These are phyloP conservation scores for Metarhizium guizhouense DNA, from an alignment of 2,329 filamentous ascomycete genomes.

Conservation along the genomic window DNA sequence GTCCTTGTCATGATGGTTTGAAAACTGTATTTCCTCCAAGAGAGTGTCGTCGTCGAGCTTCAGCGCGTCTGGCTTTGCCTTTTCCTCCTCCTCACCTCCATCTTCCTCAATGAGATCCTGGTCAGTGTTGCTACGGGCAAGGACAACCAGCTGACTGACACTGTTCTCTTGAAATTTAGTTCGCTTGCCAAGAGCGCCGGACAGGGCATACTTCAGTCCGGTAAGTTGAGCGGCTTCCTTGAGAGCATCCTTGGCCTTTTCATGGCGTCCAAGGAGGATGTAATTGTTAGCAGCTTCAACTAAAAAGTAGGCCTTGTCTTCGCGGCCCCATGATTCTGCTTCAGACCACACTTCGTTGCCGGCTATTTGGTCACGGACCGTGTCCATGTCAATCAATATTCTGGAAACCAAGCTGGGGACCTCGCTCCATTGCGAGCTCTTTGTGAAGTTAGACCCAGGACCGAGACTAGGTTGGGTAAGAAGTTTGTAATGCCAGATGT, in stretches of 20 bases:
- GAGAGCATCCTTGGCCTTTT: slow-evolving; percentile 63
- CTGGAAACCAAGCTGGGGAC: slow-evolving; percentile 45
- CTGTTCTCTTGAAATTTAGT: slow-evolving; percentile 73
- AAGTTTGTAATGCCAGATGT: slow-evolving; percentile 59
- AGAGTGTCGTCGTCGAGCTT: slow-evolving; percentile 88
- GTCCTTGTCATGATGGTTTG: slow-evolving; percentile 37
- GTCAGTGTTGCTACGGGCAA: slow-evolving; percentile 62
- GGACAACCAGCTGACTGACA: slow-evolving; percentile 80
- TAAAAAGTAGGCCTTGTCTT: slow-evolving; percentile 60
- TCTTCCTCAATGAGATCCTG: not conserved
- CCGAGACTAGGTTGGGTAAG: slow-evolving; percentile 48
- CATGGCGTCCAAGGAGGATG: slow-evolving; percentile 75
- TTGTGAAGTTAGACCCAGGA: slow-evolving; percentile 44
- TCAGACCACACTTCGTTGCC: slow-evolving; percentile 27
- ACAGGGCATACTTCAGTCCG: slow-evolving; percentile 73
- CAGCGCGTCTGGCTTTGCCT: slow-evolving; percentile 54
- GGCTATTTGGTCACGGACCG: slow-evolving; percentile 31
- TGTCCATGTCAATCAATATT: slow-evolving; percentile 34
- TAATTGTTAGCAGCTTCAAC: slow-evolving; percentile 77
- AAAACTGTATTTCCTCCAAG: slow-evolving; percentile 78
- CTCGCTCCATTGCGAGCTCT: slow-evolving; percentile 49
- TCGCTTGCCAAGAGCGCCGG: slow-evolving; percentile 77
- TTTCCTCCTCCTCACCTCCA: slow-evolving; percentile 14
- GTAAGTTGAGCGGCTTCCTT: slow-evolving; percentile 56
- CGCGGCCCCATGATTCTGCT: slow-evolving; percentile 27